Evolutionary conservation across 192 early-diverging fungal species (phyloP).

Genomic region (Dispira parvispora): DNA sequence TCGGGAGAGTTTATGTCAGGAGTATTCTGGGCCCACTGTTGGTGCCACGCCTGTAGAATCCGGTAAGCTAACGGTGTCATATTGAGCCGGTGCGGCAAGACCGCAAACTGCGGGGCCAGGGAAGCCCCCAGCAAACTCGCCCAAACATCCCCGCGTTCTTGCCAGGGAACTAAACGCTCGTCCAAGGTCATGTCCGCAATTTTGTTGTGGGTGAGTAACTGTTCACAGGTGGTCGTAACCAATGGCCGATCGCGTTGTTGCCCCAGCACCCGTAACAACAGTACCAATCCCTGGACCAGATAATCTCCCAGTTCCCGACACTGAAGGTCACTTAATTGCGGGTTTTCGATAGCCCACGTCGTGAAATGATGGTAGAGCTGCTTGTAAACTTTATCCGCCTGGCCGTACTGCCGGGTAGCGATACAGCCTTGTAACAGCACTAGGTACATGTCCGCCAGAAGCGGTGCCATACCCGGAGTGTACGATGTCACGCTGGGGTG

Average conservation of each 20-base stretch:
- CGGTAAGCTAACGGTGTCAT: background rate
- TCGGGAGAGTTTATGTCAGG: background rate
- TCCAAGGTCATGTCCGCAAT: background rate
- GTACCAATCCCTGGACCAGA: background rate
- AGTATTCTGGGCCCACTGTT: background rate
- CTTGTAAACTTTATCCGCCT: background rate
- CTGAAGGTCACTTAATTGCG: background rate
- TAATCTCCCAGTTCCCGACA: background rate
- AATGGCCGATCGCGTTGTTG: background rate
- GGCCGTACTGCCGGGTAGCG: background rate
- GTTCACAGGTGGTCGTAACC: background rate
- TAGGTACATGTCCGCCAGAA: background rate
- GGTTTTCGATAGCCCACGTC: background rate
- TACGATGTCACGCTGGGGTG: background rate
- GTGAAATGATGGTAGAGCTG: conserved; percentile 2
- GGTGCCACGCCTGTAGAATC: conserved; percentile 7
- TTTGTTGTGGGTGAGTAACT: background rate
- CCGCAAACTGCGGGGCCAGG: background rate
- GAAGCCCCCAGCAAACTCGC: background rate
- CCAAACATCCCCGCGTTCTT: background rate
- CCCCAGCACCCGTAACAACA: background rate
- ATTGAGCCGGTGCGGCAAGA: background rate
- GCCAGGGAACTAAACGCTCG: background rate
- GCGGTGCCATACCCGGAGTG: background rate
- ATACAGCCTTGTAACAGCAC: background rate